Conservation (phyloP, 345 rosid species). For the Ailanthus altissimus region DNA sequence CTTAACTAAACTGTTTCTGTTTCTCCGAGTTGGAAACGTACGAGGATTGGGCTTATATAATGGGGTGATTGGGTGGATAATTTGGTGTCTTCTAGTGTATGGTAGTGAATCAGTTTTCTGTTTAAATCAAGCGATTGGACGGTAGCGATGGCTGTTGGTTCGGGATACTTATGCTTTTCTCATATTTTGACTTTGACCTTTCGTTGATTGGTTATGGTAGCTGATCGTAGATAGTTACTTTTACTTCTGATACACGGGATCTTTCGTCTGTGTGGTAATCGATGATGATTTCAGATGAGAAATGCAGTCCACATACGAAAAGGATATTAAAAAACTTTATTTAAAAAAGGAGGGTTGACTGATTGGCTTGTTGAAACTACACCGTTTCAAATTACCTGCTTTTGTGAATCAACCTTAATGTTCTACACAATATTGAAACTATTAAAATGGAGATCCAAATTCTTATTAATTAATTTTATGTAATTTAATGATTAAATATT, state of each 20-base stretch:
- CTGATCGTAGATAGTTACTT: neutral
- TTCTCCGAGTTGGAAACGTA: constrained; percentile 38
- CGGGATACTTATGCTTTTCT: neutral
- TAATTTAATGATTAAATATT: too few relatives aligned
- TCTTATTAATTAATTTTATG: too few relatives aligned
- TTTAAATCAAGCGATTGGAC: neutral
- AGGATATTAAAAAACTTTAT: too few relatives aligned
- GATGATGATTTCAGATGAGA: neutral
- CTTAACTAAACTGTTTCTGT: constrained; percentile 16
- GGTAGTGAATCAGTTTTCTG: neutral
- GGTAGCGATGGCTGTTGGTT: neutral
- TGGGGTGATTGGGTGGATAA: neutral
- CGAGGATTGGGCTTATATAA: constrained; percentile 17
- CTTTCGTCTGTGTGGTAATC: neutral
- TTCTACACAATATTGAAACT: too few relatives aligned
- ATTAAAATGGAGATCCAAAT: too few relatives aligned
- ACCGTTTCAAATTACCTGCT: neutral
- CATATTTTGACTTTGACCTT: neutral
- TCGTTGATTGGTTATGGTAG: neutral
- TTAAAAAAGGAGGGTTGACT: too few relatives aligned
- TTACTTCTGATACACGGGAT: neutral
- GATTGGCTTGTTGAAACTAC: neutral
- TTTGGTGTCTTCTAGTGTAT: neutral
- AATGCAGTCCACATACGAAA: constrained; percentile 19
- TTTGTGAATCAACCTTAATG: too few relatives aligned